Base-by-base conservation (phyloP, 345 rosid genomes). In the Sisymbrium altissimum region DNA sequence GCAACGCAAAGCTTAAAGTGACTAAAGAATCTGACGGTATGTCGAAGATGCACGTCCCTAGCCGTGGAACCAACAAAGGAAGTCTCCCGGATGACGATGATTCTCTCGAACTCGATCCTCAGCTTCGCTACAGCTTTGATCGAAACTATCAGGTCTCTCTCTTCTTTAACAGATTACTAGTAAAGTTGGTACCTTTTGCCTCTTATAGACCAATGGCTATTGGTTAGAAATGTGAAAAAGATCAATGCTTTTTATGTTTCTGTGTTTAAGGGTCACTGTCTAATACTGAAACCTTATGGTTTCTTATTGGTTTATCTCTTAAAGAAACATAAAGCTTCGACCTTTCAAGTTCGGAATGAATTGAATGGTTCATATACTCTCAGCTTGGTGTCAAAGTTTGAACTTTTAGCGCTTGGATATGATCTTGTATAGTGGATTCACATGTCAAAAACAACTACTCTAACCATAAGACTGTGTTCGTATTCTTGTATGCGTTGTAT, bases 91-190 rank as follows among this genome's bases (percentile, higher is more conserved):
- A 80, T 8, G 89, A 82, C 4, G 91, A 86, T 0, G 91, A 83
- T 15, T 67, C 73, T 49, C 85, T 89, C 17, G 89, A 85, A n/a
- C 86, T 94, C 13, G 97, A 94, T 80, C 96, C 98, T 25, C 86
- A 89, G 82, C 97, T 94, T 60, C 98, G 97, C 2, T 94, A 91
- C 86, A 94, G 98, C 85, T 94, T 91, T 85, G 87, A 94, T 70
- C 96, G 98, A 27, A 91, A 94, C 82, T 86, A 64, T 64, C 86
- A 85, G 98, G 97, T 89, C 13, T 23, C 25, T 23, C 25, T 23
- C 25, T 27, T 27, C 29, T 27, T 14, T 30, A 13, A 15, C 32
- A 55, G 32, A 69, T 44, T 18, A 14, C 2, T 53, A 3, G 38
- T 69, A 2, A 30, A 43, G 18, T 21, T 2, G 60, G 12, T 3